These are phyloP conservation scores for Barnettozyma botsteinii DNA, from an alignment of 805 yeast species.

Conservation along the genomic window DNA sequence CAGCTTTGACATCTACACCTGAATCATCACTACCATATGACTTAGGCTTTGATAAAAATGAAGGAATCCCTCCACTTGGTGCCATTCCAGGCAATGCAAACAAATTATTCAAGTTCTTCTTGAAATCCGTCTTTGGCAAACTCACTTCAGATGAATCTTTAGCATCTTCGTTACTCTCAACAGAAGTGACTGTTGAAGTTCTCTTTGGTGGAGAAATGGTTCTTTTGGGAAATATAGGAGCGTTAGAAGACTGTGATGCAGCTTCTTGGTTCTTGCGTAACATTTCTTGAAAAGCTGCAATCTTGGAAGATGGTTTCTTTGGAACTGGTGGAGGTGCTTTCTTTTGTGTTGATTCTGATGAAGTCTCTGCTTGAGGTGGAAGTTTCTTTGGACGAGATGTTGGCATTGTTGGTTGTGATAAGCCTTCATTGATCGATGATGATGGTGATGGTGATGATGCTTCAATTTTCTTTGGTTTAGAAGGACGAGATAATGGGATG, in stretches of 20 bases:
- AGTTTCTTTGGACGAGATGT: neutral
- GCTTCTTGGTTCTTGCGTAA: constrained; percentile 54
- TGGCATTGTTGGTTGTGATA: neutral
- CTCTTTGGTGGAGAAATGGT: constrained; percentile 31
- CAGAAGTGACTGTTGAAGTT: neutral
- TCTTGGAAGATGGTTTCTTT: constrained; percentile 69
- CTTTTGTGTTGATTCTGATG: constrained; percentile 4
- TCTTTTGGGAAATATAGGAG: constrained; percentile 15
- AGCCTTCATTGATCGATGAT: no score
- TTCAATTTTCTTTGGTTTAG: constrained; percentile 6
- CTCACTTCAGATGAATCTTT: no score
- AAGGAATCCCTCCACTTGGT: constrained; percentile 28
- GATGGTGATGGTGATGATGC: neutral
- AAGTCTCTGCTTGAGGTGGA: neutral
- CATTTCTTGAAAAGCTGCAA: constrained; percentile 80
- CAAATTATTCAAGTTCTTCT: constrained; percentile 54
- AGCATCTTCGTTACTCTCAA: neutral
- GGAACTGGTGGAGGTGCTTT: constrained; percentile 62
- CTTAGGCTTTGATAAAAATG: neutral
- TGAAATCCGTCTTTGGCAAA: constrained; percentile 33
- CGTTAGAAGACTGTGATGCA: constrained; percentile 34
- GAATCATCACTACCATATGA: neutral
- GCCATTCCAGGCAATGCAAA: constrained; percentile 52
- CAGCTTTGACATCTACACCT: neutral
- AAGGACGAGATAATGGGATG: constrained; percentile 1